Base-by-base conservation (phyloP, 192 early-diverging fungal species). In the Entomortierella chlamydospora region DNA sequence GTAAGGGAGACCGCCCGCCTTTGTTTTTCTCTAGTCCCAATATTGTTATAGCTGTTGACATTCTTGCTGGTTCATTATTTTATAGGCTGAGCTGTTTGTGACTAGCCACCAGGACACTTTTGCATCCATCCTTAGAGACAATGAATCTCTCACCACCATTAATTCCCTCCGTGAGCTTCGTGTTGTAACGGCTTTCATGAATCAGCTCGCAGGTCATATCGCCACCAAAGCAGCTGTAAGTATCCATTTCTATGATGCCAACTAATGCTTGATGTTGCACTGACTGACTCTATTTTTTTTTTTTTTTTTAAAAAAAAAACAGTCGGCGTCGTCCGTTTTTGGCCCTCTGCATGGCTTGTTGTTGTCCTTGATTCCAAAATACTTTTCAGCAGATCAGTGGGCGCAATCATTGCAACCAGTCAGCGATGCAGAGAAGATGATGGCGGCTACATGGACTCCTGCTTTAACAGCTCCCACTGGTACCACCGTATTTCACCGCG, bases 41-140 rank as follows among this genome's bases (percentile, higher is more conserved):
- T 47, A 17, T 3, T 20, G 12, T 15, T 20, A 17, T n/a, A n/a
- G n/a, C n/a, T n/a, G n/a, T n/a, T n/a, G n/a, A n/a, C n/a, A n/a
- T n/a, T n/a, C 4, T 20, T 47, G 4, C 45, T 47, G 12, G 3
- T 15, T 57, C 18, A 26, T 58, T 12, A n/a, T 22, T 50, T 52
- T 13, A 20, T 31, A 79, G 76, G 76, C 76, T n/a, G 76, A 79
- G 23, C 30, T 61, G 25, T 79, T 79, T 65, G 76, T 79, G 49
- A 57, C 76, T 2, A 79, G 68, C 26, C 76, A 79, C 53, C 76
- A 86, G 59, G 88, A 89, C 34, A 73, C 88, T 7, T 69, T 93
- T 62, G 72, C 80, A 0, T 58, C 77, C 20, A 93, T 93, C 39
- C 72, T 93, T 60, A 72, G 82, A 41, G 87, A 91, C 64, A 68